Base-by-base conservation (phyloP, 345 rosid species). In the Geranium rotundifolium region DNA sequence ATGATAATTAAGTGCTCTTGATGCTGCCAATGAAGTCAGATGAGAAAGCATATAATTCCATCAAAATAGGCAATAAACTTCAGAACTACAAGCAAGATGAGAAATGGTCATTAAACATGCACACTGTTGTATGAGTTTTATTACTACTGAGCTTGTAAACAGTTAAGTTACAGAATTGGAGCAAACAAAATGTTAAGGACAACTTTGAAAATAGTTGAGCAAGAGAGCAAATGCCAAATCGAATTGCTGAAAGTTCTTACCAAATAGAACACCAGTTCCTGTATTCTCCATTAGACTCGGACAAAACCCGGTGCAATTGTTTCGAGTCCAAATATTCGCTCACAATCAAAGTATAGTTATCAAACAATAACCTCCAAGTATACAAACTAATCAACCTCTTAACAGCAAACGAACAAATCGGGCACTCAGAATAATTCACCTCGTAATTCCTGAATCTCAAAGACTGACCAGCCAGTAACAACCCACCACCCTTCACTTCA, bases 331-430 rank as follows among this genome's bases (percentile, higher is more conserved):
- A 67, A 77, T 93, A 93, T 84, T 93, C 97, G 17, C 90, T 93
- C 80, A 85, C 97, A 64, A 88, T 93, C 84, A 93, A 73, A 3
- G 97, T 93, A 65, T 84, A 93, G 68, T 93, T 93, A 71, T 88
- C 99, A 75, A 90, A 93, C 82, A 93, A 73, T 75, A 90, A 93
- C 88, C 99, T 86, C 1, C 96, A 93, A 1, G 99, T 90, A 64
- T 82, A 93, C 0, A 97, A 93, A 69, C 77, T 93, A 73, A 71
- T 78, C 2, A 95, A 90, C 74, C 87, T 74, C 5, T 97, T 80
- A 16, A 90, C 73, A 0, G 97, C 92, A 58, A 78, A 93, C 0
- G 99, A 86, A 69, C 99, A 93, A 56, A 90, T 82, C 1, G 90
- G 71, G 58, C 99, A 93, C 57, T 88, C 81, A 56, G 77, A 81